These are phyloP conservation scores for Aspergillus sp. DNA, from an alignment of 2,329 filamentous ascomycete species.

Conservation along the genomic window DNA sequence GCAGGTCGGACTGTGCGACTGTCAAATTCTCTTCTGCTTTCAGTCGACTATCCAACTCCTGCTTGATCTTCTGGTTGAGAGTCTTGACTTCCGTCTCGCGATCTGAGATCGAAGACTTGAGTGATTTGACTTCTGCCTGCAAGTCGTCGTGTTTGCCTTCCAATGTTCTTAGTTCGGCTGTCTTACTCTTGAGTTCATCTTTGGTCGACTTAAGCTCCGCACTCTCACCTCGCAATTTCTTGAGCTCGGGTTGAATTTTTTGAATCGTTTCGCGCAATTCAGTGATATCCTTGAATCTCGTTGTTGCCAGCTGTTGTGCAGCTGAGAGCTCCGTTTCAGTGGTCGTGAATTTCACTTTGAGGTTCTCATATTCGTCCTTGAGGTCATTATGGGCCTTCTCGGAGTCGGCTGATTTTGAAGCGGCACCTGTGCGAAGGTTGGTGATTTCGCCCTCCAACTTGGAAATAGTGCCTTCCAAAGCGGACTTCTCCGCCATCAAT, in stretches of 20 bases:
- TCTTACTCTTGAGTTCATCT: conserved; percentile 68
- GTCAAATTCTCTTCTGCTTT: conserved; percentile 78
- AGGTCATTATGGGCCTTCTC: conserved; percentile 56
- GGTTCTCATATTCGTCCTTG: conserved; percentile 65
- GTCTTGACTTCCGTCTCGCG: conserved; percentile 75
- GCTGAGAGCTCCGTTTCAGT: conserved; percentile 82
- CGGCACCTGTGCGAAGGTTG: conserved; percentile 51
- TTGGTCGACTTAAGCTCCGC: conserved; percentile 70
- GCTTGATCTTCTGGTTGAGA: conserved; percentile 74
- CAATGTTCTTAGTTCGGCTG: conserved; percentile 67
- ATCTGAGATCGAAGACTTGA: conserved; percentile 69
- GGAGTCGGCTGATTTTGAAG: conserved; percentile 47
- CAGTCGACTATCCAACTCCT: conserved; percentile 69
- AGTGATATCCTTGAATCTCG: conserved; percentile 81
- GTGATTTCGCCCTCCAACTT: conserved; percentile 71
- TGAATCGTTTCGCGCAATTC: conserved; percentile 77
- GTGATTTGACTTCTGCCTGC: conserved; percentile 67
- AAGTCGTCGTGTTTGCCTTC: conserved; percentile 83
- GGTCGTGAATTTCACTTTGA: conserved; percentile 67
- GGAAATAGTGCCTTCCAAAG: conserved; percentile 63
- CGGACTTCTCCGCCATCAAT: conserved; percentile 67
- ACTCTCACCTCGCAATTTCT: conserved; percentile 73
- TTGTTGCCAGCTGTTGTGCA: conserved; percentile 81
- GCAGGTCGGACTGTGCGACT: conserved; percentile 71
- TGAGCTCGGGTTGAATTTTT: conserved; percentile 83